Evolutionary conservation across 129 eudicot species (phyloP).

Genomic region (Chrysanthemum makinoi): DNA sequence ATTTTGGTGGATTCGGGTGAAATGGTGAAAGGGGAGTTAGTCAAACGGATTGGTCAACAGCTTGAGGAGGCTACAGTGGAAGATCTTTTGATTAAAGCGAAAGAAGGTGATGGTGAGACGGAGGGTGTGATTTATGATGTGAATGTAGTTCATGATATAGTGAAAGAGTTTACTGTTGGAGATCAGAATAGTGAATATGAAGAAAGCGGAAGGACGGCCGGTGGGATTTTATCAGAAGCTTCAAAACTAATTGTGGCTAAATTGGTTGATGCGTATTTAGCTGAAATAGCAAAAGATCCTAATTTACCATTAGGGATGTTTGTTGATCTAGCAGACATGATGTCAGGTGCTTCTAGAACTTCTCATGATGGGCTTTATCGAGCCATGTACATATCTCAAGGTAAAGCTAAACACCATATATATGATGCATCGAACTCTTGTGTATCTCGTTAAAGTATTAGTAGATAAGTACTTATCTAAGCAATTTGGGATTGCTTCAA

Average conservation of each 20-base stretch:
- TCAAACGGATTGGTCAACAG: constrained; percentile 72
- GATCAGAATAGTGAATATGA: constrained; percentile 45
- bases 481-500: no score
- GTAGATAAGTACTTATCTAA: no score
- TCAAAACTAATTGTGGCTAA: constrained; percentile 91
- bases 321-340: constrained; percentile 77
- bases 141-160: constrained; percentile 44
- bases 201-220: constrained; percentile 41
- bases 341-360: constrained; percentile 58
- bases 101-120: constrained; percentile 47
- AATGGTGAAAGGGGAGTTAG: constrained; percentile 45
- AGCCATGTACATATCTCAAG: constrained; percentile 86
- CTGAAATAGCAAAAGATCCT: constrained; percentile 88
- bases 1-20: constrained; percentile 63
- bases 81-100: constrained; percentile 66
- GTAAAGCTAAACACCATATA: constrained; percentile 30
- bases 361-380: constrained; percentile 82
- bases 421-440: no score
- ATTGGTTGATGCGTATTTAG: constrained; percentile 71
- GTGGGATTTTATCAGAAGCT: constrained; percentile 86
- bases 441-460: no score
- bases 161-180: constrained; percentile 60
- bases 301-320: constrained; percentile 61
- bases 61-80: constrained; percentile 76
- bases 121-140: constrained; percentile 54